phyloP scores from a whole-genome alignment of 306 rosid species.

The Quercus berberidifolia region DNA sequence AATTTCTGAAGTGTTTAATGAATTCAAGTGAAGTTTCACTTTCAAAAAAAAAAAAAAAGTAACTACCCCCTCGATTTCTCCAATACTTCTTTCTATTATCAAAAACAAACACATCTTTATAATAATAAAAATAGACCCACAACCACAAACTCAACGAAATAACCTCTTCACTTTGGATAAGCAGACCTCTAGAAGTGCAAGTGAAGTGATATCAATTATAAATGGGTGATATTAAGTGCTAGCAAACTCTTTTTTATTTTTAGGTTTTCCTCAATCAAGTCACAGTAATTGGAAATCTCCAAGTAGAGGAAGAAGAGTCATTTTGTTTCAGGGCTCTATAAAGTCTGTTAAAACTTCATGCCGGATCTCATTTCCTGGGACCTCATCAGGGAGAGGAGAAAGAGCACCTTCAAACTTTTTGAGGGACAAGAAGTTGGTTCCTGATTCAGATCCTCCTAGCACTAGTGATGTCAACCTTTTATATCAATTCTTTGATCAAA shows the following conservation, averaged over 20 bases:
- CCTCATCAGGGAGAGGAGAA: conserved; percentile 26
- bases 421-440: conserved; percentile 64
- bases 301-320: conserved; percentile 30
- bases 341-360: conserved; percentile 54
- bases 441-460: conserved; percentile 87
- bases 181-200: conserved; percentile 42
- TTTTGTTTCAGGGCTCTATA: conserved; percentile 31
- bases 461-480: conserved; percentile 54
- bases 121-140: too few species aligned
- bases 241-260: background rate
- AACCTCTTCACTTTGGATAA: conserved; percentile 7
- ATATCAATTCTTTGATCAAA: conserved; percentile 64
- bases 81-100: too few species aligned
- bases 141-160: too few species aligned
- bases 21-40: too few species aligned
- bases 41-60: too few species aligned
- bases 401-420: conserved; percentile 27
- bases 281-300: conserved; percentile 30
- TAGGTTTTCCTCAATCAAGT: conserved; percentile 38
- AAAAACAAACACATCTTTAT: too few species aligned
- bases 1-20: too few species aligned
- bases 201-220: conserved; percentile 27
- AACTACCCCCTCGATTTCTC: too few species aligned
- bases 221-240: background rate
- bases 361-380: conserved; percentile 48